Conservation (phyloP, 352 stramenopile species). For the Pythium aquatile region DNA sequence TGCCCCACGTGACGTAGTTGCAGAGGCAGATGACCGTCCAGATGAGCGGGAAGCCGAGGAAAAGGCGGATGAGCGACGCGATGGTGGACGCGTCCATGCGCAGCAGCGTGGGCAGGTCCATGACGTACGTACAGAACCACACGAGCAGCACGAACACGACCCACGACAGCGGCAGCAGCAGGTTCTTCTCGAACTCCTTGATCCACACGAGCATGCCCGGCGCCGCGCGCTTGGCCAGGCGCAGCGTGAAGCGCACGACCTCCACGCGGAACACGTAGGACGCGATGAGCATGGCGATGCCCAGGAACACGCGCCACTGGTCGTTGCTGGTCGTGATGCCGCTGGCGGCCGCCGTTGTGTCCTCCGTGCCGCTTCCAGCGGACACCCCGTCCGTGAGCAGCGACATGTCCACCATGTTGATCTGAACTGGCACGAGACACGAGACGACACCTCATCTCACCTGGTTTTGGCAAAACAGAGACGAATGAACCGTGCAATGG, state of each 20-base stretch:
- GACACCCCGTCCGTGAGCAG: background rate
- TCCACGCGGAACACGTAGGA: slow-evolving; percentile 77
- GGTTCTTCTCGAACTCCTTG: slow-evolving; percentile 83
- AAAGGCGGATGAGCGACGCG: slow-evolving; percentile 50
- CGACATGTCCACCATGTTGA: background rate
- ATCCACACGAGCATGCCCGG: slow-evolving; percentile 67
- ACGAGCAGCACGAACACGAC: slow-evolving; percentile 77
- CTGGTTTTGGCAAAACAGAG: background rate
- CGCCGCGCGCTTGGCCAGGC: slow-evolving; percentile 55
- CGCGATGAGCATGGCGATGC: slow-evolving; percentile 59
- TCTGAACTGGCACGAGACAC: background rate
- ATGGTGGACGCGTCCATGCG: slow-evolving; percentile 43
- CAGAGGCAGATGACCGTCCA: slow-evolving; percentile 81
- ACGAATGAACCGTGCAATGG: background rate
- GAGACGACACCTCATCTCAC: background rate
- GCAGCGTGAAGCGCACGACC: slow-evolving; percentile 72
- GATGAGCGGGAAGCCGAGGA: slow-evolving; percentile 72
- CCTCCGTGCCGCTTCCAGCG: background rate
- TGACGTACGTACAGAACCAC: slow-evolving; percentile 69
- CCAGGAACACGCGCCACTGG: slow-evolving; percentile 77
- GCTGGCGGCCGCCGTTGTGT: background rate
- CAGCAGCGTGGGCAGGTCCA: slow-evolving; percentile 50
- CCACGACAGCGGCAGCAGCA: slow-evolving; percentile 74
- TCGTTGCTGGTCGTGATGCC: slow-evolving; percentile 35
- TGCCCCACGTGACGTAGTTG: slow-evolving; percentile 83